A percentile compares a stretch with the other conserved stretches of the same genome.
Evolutionary conservation across 768 basidiomycete species (phyloP).

Genomic region (Leccinum rimulosum): DNA sequence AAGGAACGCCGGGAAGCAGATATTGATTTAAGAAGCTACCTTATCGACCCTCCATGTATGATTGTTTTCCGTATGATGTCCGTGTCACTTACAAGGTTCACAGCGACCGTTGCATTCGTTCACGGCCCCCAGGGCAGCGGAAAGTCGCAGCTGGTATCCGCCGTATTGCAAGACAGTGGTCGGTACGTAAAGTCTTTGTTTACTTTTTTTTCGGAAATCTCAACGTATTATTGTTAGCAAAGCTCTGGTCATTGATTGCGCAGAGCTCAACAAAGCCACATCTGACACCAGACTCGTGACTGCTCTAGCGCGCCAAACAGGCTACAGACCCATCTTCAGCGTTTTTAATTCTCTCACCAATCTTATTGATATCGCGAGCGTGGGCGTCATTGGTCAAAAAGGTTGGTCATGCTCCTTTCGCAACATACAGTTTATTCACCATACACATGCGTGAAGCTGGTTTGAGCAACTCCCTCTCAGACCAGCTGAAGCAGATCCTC

Average conservation of each 20-base stretch:
- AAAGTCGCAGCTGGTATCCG: conserved; percentile 59
- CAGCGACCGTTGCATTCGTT: conserved; percentile 74
- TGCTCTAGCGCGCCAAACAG: conserved; percentile 75
- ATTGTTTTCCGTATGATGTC: not conserved
- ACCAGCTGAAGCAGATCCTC: conserved; percentile 84
- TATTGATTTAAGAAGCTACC: conserved; percentile 61
- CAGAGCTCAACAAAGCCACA: conserved; percentile 61
- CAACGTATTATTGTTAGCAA: conserved; percentile 42
- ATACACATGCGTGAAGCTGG: conserved; percentile 53
- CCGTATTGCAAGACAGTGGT: conserved; percentile 49
- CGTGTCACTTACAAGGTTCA: conserved; percentile 7
- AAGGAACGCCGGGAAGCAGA: conserved; percentile 82
- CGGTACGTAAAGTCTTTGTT: conserved; percentile 37
- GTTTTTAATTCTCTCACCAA: conserved; percentile 78
- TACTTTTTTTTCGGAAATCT: not conserved
- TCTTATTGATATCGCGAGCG: conserved; percentile 86
- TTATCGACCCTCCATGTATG: conserved; percentile 75
- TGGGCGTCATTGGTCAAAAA: conserved; percentile 96
- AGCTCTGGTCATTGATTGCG: conserved; percentile 80
- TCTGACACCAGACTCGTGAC: conserved; percentile 69
- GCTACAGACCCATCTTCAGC: conserved; percentile 87
- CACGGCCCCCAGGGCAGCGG: conserved; percentile 86
- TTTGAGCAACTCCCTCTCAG: conserved; percentile 70
- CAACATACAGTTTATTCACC: not conserved
- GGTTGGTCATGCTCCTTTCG: conserved; percentile 37